These are phyloP conservation scores for Penicillium diatomitis DNA, from an alignment of 495 filamentous ascomycete genomes.

Conservation along the genomic window DNA sequence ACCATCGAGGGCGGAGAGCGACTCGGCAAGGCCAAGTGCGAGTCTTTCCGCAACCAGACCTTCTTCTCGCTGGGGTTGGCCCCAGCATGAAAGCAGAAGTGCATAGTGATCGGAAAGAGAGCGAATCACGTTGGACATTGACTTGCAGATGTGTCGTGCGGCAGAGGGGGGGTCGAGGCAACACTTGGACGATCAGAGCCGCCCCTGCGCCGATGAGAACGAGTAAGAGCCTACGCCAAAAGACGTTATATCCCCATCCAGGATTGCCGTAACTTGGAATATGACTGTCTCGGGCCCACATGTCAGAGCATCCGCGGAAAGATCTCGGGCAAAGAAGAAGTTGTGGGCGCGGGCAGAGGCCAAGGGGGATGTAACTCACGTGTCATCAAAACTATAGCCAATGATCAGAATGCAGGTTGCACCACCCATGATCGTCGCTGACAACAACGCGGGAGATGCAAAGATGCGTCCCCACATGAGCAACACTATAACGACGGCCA, in stretches of 20 bases:
- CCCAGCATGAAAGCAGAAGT: conserved; percentile 35
- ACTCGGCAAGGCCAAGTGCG: conserved; percentile 24
- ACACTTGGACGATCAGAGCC: conserved; percentile 30
- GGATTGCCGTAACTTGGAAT: conserved; percentile 33
- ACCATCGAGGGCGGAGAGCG: conserved; percentile 20
- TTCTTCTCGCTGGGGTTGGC: conserved; percentile 16
- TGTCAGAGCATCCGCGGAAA: too few relatives aligned
- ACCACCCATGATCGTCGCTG: conserved; percentile 28
- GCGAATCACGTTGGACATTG: conserved; percentile 28
- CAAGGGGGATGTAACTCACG: conserved; percentile 13
- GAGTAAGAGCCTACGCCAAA: conserved; percentile 35
- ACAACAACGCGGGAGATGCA: conserved; percentile 19
- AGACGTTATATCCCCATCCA: conserved; percentile 34
- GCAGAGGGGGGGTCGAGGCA: conserved; percentile 38
- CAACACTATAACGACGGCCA: conserved; percentile 24
- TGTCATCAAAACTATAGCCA: conserved; percentile 32
- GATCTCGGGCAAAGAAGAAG: too few relatives aligned
- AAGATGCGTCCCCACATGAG: conserved; percentile 33
- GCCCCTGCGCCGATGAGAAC: conserved; percentile 33
- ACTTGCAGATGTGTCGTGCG: conserved; percentile 31
- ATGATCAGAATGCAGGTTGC: conserved; percentile 35
- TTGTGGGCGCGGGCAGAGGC: too few relatives aligned
- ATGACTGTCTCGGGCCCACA: conserved; percentile 11
- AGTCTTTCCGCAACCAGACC: conserved; percentile 25
- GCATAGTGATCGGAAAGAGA: conserved; percentile 37